Evolutionary conservation across 768 basidiomycete species (phyloP), one percentile per base, ranked within the genome.

Genomic region (Coprinellus aureogranulatus): DNA sequence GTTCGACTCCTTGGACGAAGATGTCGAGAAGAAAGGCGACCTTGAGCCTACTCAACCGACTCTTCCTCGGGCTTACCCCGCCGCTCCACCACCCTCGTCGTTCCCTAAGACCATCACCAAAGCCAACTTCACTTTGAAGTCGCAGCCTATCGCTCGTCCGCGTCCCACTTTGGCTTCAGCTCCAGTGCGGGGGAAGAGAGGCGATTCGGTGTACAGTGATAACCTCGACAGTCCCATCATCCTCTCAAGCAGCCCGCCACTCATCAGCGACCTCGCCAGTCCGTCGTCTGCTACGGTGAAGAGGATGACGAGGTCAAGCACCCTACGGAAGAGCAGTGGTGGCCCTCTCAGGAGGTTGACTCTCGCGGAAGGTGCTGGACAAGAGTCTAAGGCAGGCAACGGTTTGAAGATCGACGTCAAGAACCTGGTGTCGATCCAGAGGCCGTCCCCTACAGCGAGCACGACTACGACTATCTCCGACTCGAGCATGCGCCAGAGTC

Each of bases 161-260:
- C 42, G 30, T 16, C 20, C 18, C 25, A 59, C 40, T 14, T 14
- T 34, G 8, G 34, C 34, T 6, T 34, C 14, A 6, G 34, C 14
- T 34, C n/a, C n/a, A n/a, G 34, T 14, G 34, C 6, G 14, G 14
- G 34, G 34, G 8, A 60, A 53, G 39, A 46, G 65, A 44, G 65
- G 65, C 1, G 39, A 56, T 1, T 72, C 71, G 25, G 61, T 72
- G 14, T 72, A 71, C 49, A 67, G 68, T 2, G 68, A 71, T 22
- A 45, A 52, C 4, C 53, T 57, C 3, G 55, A 63, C 1, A 48
- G 54, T 3, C 67, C 71, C 0, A 58, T 71, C 39, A 63, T 67
- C 41, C 57, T 72, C 31, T 70, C 70, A 3, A 65, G 66, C 1
- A 66, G 69, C 0, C 70, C 69, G 4, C 70, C 69, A 10, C 61